phyloP scores from a whole-genome alignment of 2,329 filamentous ascomycete genomes.

The Cordyceps militaris region DNA sequence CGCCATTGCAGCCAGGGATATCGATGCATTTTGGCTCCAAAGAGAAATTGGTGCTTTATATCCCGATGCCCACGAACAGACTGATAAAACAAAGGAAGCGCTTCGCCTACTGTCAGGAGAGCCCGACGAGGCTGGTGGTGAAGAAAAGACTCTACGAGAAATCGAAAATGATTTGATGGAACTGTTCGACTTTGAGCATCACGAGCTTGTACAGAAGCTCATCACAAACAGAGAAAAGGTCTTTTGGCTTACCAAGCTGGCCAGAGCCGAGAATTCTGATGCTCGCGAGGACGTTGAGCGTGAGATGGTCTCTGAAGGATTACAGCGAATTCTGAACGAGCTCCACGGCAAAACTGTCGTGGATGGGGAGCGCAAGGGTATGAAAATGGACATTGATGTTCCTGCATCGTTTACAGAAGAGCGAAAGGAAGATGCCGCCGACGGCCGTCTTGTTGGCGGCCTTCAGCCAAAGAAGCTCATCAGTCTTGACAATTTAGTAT shows the following conservation, averaged over 20 bases:
- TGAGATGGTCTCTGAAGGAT: slow-evolving; percentile 84
- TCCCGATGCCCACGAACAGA: slow-evolving; percentile 83
- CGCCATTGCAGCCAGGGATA: slow-evolving; percentile 73
- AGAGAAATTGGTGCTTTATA: slow-evolving; percentile 85
- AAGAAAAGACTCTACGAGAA: slow-evolving; percentile 80
- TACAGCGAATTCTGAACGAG: slow-evolving; percentile 82
- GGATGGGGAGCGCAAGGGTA: slow-evolving; percentile 53
- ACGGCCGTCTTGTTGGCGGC: slow-evolving; percentile 69
- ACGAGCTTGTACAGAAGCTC: slow-evolving; percentile 83
- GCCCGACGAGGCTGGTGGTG: slow-evolving; percentile 61
- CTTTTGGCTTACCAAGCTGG: slow-evolving; percentile 88
- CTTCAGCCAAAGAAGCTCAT: slow-evolving; percentile 81
- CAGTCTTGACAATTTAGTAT: slow-evolving; percentile 91
- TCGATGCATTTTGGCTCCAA: slow-evolving; percentile 96
- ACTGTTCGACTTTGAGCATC: slow-evolving; percentile 93
- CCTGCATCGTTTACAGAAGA: slow-evolving; percentile 50
- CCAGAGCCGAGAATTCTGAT: slow-evolving; percentile 71
- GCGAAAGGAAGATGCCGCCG: slow-evolving; percentile 48
- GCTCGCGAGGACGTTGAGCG: slow-evolving; percentile 72
- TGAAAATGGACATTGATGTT: slow-evolving; percentile 92
- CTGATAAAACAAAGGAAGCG: slow-evolving; percentile 83
- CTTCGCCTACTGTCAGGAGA: slow-evolving; percentile 75
- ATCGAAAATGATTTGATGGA: slow-evolving; percentile 99
- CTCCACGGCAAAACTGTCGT: slow-evolving; percentile 62
- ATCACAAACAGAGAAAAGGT: slow-evolving; percentile 91